Conservation (phyloP, 306 rosid genomes). For the Malus fusca region DNA sequence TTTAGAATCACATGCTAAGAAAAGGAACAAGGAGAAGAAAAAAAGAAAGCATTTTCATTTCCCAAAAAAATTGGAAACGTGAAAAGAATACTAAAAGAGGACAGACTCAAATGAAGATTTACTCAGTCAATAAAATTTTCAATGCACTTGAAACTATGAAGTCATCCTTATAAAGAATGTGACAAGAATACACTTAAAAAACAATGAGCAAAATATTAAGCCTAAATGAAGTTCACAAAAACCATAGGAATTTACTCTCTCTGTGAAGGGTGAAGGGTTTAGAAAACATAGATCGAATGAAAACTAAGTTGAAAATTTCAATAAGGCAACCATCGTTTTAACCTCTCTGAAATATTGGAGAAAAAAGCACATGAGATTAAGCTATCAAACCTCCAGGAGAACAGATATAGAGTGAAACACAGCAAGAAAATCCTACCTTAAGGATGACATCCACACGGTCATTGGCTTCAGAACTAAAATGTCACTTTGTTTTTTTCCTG, state of each 20-base stretch:
- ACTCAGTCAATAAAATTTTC: background rate
- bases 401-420: background rate
- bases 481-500: slow-evolving; percentile 37
- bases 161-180: background rate
- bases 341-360: background rate
- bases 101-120: background rate
- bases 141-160: background rate
- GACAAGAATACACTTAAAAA: background rate
- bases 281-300: background rate
- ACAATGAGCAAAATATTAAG: background rate
- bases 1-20: background rate
- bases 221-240: background rate
- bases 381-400: background rate
- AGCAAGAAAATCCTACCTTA: slow-evolving; percentile 47
- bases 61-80: background rate
- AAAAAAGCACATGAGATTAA: background rate
- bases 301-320: background rate
- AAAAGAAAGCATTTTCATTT: background rate
- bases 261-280: background rate
- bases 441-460: slow-evolving; percentile 37
- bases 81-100: background rate
- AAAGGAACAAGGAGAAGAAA: background rate
- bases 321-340: slow-evolving; percentile 1
- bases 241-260: background rate
- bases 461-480: slow-evolving; percentile 56